Conservation (phyloP, 768 basidiomycete species). For the Termitomyces sp. region DNA sequence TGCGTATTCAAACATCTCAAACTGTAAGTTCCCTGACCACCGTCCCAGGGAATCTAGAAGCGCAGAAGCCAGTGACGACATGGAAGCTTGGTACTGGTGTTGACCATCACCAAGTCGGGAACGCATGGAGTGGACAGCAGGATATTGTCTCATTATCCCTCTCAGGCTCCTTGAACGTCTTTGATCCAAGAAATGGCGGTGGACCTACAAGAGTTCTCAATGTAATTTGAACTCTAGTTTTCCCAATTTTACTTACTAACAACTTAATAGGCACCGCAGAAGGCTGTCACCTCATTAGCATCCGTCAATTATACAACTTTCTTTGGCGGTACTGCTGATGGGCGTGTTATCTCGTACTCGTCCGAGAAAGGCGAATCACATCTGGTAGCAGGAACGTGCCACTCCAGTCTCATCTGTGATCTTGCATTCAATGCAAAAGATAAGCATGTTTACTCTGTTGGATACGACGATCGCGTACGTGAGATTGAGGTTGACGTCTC, state of each 20-base stretch:
- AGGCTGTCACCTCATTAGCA: constrained; percentile 63
- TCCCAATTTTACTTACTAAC: background rate
- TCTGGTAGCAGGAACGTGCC: constrained; percentile 55
- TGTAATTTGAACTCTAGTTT: constrained; percentile 29
- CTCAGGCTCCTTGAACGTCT: constrained; percentile 73
- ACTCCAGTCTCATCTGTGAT: constrained; percentile 64
- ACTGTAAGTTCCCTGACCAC: background rate
- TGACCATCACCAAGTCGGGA: constrained; percentile 80
- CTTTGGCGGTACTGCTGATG: constrained; percentile 76
- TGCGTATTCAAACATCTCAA: constrained; percentile 26
- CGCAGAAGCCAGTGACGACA: constrained; percentile 55
- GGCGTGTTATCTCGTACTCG: constrained; percentile 64
- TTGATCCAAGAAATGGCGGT: constrained; percentile 66
- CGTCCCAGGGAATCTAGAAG: constrained; percentile 71
- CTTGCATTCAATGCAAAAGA: constrained; percentile 43
- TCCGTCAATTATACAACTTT: constrained; percentile 51
- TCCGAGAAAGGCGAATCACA: constrained; percentile 38
- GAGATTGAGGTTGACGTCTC: constrained; percentile 46
- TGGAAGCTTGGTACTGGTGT: constrained; percentile 77
- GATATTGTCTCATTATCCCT: constrained; percentile 81
- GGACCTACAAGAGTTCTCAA: constrained; percentile 57
- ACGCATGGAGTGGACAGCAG: constrained; percentile 69
- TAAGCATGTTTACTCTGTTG: constrained; percentile 57
- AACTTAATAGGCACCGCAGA: constrained; percentile 64
- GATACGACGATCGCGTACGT: constrained; percentile 75